Evolutionary conservation across 768 basidiomycete genomes (phyloP), one percentile per base, ranked within the genome.

Genomic region (Xerocomus spinulosus): DNA sequence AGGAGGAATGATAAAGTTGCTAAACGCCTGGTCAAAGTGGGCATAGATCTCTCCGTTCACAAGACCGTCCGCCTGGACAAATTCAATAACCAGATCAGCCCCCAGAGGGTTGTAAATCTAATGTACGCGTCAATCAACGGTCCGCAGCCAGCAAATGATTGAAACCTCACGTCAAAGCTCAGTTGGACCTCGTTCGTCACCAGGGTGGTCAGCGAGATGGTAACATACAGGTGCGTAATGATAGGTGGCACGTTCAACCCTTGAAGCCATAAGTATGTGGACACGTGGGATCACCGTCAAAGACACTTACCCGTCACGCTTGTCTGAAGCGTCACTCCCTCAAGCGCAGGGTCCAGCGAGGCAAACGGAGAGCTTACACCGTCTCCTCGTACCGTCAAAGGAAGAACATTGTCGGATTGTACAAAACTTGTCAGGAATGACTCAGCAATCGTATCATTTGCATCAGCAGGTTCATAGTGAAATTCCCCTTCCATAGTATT

Each of bases 391-490:
- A 86, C 81, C 0, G 70, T 73, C 48, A 85, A 60, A 6, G 76
- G 68, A 28, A 87, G 60, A 8, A 55, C 45, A 35, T 75, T 59
- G 21, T 68, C 71, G 0, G 73, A 75, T 61, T 81, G 79, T 35
- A 87, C 72, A 64, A 85, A 87, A 28, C 69, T 59, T 9, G 76
- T 71, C 51, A 85, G 60, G 71, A 87, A 87, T 23, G 66, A 62
- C 71, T 83, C 59, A 3, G 85, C 84, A 20, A 71, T 65, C 4
- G 84, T 85, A 56, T 87, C 77, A 53, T 85, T 85, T 9, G 81
- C 75, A 61, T 85, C 62, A 9, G 72, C 71, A 1, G 85, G 85
- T 53, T 74, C 68, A 55, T 88, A 88, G 50, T 76, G 82, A 70
- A 88, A 87, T 57, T 85, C 82, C 3, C 82, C 70, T 0, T 70